These are phyloP conservation scores for Cordyceps cateniannulata DNA, from an alignment of 2,329 filamentous ascomycete genomes.

Conservation along the genomic window DNA sequence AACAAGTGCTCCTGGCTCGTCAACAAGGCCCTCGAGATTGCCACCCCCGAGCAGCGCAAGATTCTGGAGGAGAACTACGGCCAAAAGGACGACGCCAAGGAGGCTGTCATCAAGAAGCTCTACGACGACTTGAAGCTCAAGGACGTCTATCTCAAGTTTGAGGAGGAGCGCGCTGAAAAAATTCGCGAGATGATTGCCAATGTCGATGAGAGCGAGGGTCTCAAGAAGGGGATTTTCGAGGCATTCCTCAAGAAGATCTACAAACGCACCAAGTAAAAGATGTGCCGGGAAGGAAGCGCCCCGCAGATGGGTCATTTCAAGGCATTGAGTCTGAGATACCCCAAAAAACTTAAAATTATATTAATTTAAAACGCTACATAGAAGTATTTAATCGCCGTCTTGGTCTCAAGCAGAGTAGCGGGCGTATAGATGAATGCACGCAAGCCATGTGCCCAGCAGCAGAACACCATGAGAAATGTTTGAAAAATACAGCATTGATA, in stretches of 20 bases:
- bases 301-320: neutral
- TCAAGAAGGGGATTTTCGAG: conserved; percentile 88
- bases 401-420: neutral
- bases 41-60: conserved; percentile 77
- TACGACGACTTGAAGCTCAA: conserved; percentile 82
- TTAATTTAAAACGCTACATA: conserved; percentile 8
- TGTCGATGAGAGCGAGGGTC: conserved; percentile 77
- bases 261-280: conserved; percentile 81
- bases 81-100: conserved; percentile 75
- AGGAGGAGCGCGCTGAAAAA: conserved; percentile 79
- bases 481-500: neutral
- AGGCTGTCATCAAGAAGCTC: conserved; percentile 81
- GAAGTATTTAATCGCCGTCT: neutral
- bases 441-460: neutral
- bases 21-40: conserved; percentile 82
- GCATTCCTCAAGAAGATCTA: conserved; percentile 94
- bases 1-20: conserved; percentile 99
- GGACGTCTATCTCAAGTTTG: conserved; percentile 78
- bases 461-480: neutral
- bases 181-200: conserved; percentile 67
- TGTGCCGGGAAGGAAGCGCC: neutral
- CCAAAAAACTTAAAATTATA: neutral
- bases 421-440: neutral
- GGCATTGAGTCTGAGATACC: neutral
- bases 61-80: conserved; percentile 91